These are phyloP conservation scores for Microsporum canis DNA, from an alignment of 2,329 filamentous ascomycete species.

Conservation along the genomic window DNA sequence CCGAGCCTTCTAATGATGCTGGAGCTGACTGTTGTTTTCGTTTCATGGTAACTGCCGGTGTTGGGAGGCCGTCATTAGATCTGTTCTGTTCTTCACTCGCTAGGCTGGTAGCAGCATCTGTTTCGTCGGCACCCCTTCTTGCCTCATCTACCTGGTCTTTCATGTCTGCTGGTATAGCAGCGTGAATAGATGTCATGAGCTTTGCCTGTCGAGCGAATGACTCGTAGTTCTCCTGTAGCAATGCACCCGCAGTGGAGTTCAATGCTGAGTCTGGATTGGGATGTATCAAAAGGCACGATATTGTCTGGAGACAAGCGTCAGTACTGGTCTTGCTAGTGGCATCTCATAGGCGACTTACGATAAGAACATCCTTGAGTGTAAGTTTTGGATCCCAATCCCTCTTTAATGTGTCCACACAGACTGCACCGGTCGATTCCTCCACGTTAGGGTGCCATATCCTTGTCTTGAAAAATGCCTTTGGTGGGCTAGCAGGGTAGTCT, in stretches of 20 bases:
- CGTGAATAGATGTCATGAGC: slow-evolving; percentile 53
- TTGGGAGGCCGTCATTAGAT: not conserved
- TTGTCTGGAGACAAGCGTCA: slow-evolving; percentile 33
- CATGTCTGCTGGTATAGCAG: slow-evolving; percentile 40
- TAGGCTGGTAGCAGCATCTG: slow-evolving; percentile 3
- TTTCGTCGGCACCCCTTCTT: slow-evolving; percentile 40
- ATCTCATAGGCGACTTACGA: slow-evolving; percentile 25
- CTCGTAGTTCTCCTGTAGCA: slow-evolving; percentile 49
- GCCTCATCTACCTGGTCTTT: slow-evolving; percentile 40
- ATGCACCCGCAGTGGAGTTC: slow-evolving; percentile 48
- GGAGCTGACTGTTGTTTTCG: slow-evolving; percentile 10
- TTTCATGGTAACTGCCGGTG: slow-evolving; percentile 25
- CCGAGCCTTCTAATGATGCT: not conserved
- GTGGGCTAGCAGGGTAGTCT: slow-evolving; percentile 41
- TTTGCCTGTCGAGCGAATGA: slow-evolving; percentile 46
- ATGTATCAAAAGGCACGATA: slow-evolving; percentile 51
- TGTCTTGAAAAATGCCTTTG: slow-evolving; percentile 49
- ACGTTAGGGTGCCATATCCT: slow-evolving; percentile 56
- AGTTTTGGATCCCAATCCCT: slow-evolving; percentile 49
- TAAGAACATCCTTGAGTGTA: slow-evolving; percentile 48
- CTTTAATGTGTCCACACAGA: slow-evolving; percentile 55
- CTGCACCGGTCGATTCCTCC: slow-evolving; percentile 49
- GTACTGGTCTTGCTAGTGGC: not conserved
- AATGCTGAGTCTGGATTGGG: slow-evolving; percentile 54
- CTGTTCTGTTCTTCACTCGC: slow-evolving; percentile 12